Conservation (phyloP, 495 filamentous ascomycete species). For the Hyphodiscus hymeniophilus region DNA sequence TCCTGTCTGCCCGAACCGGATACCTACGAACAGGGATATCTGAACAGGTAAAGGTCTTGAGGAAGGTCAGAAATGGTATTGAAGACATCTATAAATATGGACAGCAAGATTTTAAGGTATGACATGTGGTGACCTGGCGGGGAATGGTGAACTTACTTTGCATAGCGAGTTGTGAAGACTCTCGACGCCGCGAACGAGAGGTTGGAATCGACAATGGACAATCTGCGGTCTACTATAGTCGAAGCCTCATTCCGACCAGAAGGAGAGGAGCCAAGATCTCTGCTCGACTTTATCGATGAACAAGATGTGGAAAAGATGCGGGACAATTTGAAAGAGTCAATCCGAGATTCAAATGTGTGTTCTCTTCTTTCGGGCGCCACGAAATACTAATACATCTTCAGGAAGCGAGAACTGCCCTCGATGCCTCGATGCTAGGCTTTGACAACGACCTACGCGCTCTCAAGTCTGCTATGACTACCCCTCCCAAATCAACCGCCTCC, state of each 20-base stretch:
- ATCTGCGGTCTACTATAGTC: slow-evolving; percentile 63
- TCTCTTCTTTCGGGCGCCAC: too few species aligned
- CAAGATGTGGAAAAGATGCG: slow-evolving; percentile 62
- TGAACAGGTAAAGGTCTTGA: slow-evolving; percentile 62
- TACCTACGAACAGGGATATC: slow-evolving; percentile 68
- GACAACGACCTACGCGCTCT: slow-evolving; percentile 28
- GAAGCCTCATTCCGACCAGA: slow-evolving; percentile 64
- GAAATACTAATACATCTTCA: slow-evolving; percentile 24
- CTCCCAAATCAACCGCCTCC: slow-evolving; percentile 24
- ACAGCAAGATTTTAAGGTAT: slow-evolving; percentile 38
- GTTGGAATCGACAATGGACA: slow-evolving; percentile 61
- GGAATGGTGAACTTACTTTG: slow-evolving; percentile 3
- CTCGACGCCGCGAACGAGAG: slow-evolving; percentile 68
- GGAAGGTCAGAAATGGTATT: slow-evolving; percentile 54
- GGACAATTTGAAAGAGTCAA: slow-evolving; percentile 56
- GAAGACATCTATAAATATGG: slow-evolving; percentile 41
- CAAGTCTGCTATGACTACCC: slow-evolving; percentile 23
- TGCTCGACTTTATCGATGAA: slow-evolving; percentile 90
- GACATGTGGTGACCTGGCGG: background rate
- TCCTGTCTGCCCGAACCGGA: slow-evolving; percentile 65
- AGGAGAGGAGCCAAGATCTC: slow-evolving; percentile 55
- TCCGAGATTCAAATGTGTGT: slow-evolving; percentile 42
- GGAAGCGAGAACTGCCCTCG: slow-evolving; percentile 52
- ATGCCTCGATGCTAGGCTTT: slow-evolving; percentile 55
- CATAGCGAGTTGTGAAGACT: slow-evolving; percentile 48